phyloP scores from a whole-genome alignment of 2,329 filamentous ascomycete genomes.

The Gnomoniopsis smithogilvyi region DNA sequence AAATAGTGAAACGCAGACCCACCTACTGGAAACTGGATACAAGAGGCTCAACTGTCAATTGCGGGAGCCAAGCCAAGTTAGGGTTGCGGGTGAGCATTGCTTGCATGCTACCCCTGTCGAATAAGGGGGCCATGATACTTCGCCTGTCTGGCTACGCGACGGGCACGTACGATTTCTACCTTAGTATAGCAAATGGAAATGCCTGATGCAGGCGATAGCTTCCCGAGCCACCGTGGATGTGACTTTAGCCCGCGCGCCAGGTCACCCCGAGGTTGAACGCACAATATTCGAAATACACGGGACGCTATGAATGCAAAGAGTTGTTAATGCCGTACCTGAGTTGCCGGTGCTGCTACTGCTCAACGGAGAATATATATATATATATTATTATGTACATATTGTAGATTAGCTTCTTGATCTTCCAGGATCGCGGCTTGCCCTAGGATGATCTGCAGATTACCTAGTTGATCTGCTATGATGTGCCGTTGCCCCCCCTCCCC shows the following conservation, averaged over 20 bases:
- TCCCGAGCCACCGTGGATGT: no score
- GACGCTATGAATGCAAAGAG: no score
- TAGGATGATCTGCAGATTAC: not conserved
- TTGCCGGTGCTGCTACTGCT: no score
- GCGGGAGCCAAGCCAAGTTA: not conserved
- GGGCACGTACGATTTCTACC: not conserved
- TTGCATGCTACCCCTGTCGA: not conserved
- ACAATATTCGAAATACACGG: no score
- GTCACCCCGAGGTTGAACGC: no score
- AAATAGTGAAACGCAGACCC: no score
- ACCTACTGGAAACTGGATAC: not conserved
- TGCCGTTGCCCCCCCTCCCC: not conserved
- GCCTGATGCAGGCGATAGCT: no score
- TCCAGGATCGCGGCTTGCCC: not conserved
- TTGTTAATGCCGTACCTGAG: no score
- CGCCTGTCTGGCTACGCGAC: not conserved
- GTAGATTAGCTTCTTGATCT: not conserved
- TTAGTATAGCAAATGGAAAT: no score
- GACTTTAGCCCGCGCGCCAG: no score
- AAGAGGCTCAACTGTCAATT: not conserved
- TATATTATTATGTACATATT: no score
- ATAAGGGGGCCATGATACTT: not conserved
- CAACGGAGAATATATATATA: no score
- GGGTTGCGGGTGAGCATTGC: not conserved
- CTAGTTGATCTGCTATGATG: not conserved